Evolutionary conservation across 257 asterid genomes (phyloP).

Genomic region (Solanum virginianum): DNA sequence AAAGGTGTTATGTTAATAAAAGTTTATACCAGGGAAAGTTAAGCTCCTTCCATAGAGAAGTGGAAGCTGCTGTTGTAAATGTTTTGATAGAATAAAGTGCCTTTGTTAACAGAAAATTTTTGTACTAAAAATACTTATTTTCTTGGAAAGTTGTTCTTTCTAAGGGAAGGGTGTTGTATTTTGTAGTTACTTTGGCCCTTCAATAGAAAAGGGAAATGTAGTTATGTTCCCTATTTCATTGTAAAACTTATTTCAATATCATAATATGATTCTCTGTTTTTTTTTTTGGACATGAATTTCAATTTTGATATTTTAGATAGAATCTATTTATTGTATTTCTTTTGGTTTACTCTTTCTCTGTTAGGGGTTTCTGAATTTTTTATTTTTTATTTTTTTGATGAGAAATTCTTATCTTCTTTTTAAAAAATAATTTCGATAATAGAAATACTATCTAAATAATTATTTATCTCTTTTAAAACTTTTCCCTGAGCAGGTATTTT

Average conservation of each 20-base stretch:
- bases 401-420: too few species aligned
- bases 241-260: background rate
- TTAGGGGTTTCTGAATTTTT: too few species aligned
- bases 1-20: conserved; percentile 8
- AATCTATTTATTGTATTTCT: background rate
- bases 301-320: background rate
- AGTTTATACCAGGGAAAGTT: conserved; percentile 9
- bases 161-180: background rate
- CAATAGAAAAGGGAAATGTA: background rate
- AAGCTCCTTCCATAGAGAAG: conserved; percentile 6
- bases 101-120: conserved; percentile 4
- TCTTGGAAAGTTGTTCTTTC: background rate
- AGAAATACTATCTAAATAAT: background rate
- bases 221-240: background rate
- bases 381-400: too few species aligned
- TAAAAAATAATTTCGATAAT: background rate
- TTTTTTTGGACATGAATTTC: background rate
- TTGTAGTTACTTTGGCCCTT: background rate
- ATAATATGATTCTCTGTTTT: background rate
- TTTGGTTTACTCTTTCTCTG: too few species aligned
- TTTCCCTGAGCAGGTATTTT: background rate
- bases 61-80: conserved; percentile 32
- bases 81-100: conserved; percentile 32
- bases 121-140: background rate
- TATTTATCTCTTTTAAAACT: background rate